Base-by-base conservation (phyloP, 352 stramenopile species). In the Phytopythium montanum region DNA sequence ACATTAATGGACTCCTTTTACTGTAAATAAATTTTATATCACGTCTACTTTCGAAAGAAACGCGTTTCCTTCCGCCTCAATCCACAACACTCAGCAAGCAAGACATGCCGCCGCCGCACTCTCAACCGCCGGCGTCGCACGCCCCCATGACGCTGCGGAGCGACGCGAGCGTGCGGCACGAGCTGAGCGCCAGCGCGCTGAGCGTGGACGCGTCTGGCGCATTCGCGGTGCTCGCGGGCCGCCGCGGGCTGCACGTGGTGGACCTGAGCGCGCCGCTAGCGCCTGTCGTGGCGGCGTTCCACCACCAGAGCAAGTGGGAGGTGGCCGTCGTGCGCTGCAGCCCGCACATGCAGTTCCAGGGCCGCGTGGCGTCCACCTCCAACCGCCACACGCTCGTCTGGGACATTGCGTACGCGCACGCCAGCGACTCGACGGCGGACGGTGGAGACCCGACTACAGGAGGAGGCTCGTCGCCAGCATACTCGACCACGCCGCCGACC, bases 331-430 rank as follows among this genome's bases (percentile, higher is more conserved):
- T 89, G 41, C 84, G 87, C 58, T 95, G 85, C 64, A 90, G 88
- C 54, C 85, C 83, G 38, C 80, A 90, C 44, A 69, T 71, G 34
- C 64, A 78, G n/a, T 87, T 81, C 65, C 78, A 79, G 60, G 73
- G 66, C 59, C 70, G 81, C 62, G 82, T 93, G 28, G 83, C 84
- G 7, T 91, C 85, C 16, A 91, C 85, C 39, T 90, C 81, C 44
- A 90, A 93, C 68, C 73, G 85, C 45, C 88, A 90, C 60, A 90
- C 82, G 39, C 75, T 95, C 45, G 80, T 95, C 36, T 95, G 85
- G 85, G 73, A 92, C 59, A 75, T 95, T 42, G 53, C 71, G 14
- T 59, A 63, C 29, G 65, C 59, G 50, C 50, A 25, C 7, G 41
- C 60, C 4, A 25, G 66, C 54, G 62, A 69, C 33, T 59, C 44